These are phyloP conservation scores for Capronia epimyces DNA, from an alignment of 2,329 filamentous ascomycete species.

Conservation along the genomic window DNA sequence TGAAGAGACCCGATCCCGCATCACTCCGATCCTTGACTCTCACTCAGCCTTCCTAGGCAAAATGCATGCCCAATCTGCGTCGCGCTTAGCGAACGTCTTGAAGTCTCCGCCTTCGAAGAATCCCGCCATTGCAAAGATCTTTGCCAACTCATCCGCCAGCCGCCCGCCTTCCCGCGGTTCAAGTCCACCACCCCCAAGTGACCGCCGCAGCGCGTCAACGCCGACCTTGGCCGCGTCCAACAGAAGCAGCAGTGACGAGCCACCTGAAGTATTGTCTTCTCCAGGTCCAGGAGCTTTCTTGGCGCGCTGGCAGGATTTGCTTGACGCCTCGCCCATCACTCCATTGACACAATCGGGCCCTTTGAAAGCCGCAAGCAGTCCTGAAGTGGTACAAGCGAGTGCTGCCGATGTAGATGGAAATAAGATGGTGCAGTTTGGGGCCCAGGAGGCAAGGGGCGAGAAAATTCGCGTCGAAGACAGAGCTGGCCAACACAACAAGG, in stretches of 20 bases:
- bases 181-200: conserved; percentile 11
- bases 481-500: background rate
- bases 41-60: conserved; percentile 57
- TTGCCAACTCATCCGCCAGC: conserved; percentile 11
- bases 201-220: conserved; percentile 7
- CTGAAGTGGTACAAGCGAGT: conserved; percentile 31
- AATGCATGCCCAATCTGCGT: conserved; percentile 51
- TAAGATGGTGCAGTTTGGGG: conserved; percentile 39
- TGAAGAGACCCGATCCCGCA: conserved; percentile 39
- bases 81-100: conserved; percentile 55
- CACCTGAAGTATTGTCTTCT: conserved; percentile 33
- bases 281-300: conserved; percentile 68
- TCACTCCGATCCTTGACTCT: conserved; percentile 53
- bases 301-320: conserved; percentile 63
- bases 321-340: conserved; percentile 65
- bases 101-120: conserved; percentile 32
- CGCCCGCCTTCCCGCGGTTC: conserved; percentile 16
- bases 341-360: conserved; percentile 51
- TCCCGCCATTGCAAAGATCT: conserved; percentile 25
- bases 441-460: conserved; percentile 30
- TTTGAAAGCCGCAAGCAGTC: conserved; percentile 51
- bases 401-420: conserved; percentile 32
- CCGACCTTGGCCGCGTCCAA: background rate
- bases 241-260: background rate
- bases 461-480: conserved; percentile 27